Percentiles rank a stretch among this genome's conserved stretches.
Evolutionary conservation across 257 asterid species (phyloP).

Genomic region (Dorcoceras hygrometricum): DNA sequence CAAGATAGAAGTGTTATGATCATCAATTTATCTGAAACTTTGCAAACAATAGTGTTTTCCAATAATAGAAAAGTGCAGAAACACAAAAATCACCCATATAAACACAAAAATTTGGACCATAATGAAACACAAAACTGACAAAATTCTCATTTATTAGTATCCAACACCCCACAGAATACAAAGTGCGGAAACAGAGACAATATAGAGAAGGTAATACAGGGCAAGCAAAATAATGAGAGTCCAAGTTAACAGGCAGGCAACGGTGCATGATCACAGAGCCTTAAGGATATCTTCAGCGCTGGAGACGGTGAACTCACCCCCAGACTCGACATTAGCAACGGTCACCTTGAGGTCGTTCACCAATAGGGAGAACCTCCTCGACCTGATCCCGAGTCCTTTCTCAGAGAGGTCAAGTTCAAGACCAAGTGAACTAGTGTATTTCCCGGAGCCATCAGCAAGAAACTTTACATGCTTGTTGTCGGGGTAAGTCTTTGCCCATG

Average conservation of each 20-base stretch:
- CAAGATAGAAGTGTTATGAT: too few species aligned
- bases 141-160: not conserved
- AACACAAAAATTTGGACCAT: not conserved
- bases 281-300: conserved; percentile 82
- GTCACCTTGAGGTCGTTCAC: conserved; percentile 76
- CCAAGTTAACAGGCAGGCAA: not conserved
- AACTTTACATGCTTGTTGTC: conserved; percentile 80
- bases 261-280: conserved; percentile 49
- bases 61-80: too few species aligned
- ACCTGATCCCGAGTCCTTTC: conserved; percentile 79
- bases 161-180: not conserved
- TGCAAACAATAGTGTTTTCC: too few species aligned
- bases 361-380: conserved; percentile 75
- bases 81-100: too few species aligned
- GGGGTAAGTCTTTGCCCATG: conserved; percentile 88
- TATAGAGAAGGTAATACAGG: not conserved
- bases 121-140: not conserved
- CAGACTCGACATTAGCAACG: conserved; percentile 76
- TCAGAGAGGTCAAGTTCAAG: conserved; percentile 83
- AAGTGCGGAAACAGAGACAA: not conserved
- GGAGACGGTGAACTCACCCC: conserved; percentile 91
- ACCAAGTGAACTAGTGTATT: conserved; percentile 72
- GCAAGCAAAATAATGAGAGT: not conserved
- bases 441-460: conserved; percentile 81
- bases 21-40: too few species aligned